These are phyloP conservation scores for Arachnomyces sp. DNA, from an alignment of 2,329 filamentous ascomycete species.

Conservation along the genomic window DNA sequence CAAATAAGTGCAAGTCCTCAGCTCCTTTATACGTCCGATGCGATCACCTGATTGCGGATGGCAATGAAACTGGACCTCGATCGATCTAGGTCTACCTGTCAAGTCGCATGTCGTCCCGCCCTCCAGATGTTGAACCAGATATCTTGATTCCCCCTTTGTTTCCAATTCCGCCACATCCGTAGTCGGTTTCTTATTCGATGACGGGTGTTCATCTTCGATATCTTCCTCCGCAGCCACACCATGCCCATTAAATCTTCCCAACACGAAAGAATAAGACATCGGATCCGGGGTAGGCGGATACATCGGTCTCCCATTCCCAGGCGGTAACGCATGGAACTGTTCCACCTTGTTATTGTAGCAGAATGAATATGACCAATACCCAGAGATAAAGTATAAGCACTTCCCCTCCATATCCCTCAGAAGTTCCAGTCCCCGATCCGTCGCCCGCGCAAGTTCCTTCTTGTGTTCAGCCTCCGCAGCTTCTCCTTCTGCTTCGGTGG, in stretches of 20 bases:
- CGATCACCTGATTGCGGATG: slow-evolving; percentile 65
- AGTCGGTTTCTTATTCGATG: slow-evolving; percentile 22
- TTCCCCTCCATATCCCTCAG: slow-evolving; percentile 66
- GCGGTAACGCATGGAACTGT: slow-evolving; percentile 79
- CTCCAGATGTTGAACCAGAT: slow-evolving; percentile 72
- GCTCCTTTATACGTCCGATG: slow-evolving; percentile 89
- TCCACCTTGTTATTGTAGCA: slow-evolving; percentile 82
- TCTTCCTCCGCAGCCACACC: slow-evolving; percentile 22
- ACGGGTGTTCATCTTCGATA: slow-evolving; percentile 24
- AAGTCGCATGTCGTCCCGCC: slow-evolving; percentile 79
- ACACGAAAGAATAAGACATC: slow-evolving; percentile 63
- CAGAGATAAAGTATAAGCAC: slow-evolving; percentile 75
- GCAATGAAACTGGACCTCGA: slow-evolving; percentile 75
- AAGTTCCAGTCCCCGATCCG: slow-evolving; percentile 69
- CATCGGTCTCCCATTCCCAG: slow-evolving; percentile 55
- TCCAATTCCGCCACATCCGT: slow-evolving; percentile 57
- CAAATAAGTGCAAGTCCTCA: slow-evolving; percentile 81
- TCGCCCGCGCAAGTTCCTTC: slow-evolving; percentile 69
- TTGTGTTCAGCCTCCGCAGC: slow-evolving; percentile 56
- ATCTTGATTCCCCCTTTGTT: slow-evolving; percentile 73
- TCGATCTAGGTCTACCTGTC: slow-evolving; percentile 69
- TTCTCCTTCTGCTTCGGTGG: slow-evolving; percentile 55
- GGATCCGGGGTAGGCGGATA: slow-evolving; percentile 71
- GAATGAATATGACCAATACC: slow-evolving; percentile 96
- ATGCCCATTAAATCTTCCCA: slow-evolving; percentile 52